Base-by-base conservation (phyloP, 2,329 filamentous ascomycete species). In the Lachnellula occidentalis region DNA sequence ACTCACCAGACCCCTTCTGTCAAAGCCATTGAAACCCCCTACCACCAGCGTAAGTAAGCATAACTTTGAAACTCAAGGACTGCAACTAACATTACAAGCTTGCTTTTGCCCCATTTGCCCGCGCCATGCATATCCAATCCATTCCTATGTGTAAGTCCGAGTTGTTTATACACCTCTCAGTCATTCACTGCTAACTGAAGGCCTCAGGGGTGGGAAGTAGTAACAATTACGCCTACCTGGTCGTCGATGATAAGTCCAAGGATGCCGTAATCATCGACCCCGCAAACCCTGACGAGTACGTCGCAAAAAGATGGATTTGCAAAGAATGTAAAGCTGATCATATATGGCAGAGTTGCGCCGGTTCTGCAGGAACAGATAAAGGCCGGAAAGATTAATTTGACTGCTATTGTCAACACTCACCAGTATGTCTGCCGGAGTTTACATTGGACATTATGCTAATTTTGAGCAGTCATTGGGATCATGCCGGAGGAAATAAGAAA, bases 321-420 rank as follows among this genome's bases (percentile, higher is more conserved):
- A 5, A 12, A 43, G 5, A 14, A 15, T 17, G 5, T 11, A n/a
- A 51, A 46, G 34, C 55, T 59, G 48, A 61, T 37, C 39, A 41
- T n/a, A 9, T 48, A 15, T 36, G 42, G 2, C 47, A 86, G 82
- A 64, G 82, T 86, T 46, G 72, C 76, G 0, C 82, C 82, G 0
- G 72, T 85, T 9, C 73, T 99, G 50, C 86, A 92, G 69, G 79
- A 91, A 61, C 85, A 88, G 56, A 86, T 89, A 5, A 73, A 83
- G 41, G 74, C 77, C 21, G 86, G 87, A 15, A 81, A 82, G 63
- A 90, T 96, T 67, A 92, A 95, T 64, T 74, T 99, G 58, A 91
- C 81, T 22, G 88, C 86, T 48, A 95, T 99, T 68, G 85, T 97
- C 66, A 99, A 99, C 69, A 99, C 94, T 1, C 94, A 99, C 68